phyloP scores from a whole-genome alignment of 352 stramenopile species.

The Phytopythium litorale region DNA sequence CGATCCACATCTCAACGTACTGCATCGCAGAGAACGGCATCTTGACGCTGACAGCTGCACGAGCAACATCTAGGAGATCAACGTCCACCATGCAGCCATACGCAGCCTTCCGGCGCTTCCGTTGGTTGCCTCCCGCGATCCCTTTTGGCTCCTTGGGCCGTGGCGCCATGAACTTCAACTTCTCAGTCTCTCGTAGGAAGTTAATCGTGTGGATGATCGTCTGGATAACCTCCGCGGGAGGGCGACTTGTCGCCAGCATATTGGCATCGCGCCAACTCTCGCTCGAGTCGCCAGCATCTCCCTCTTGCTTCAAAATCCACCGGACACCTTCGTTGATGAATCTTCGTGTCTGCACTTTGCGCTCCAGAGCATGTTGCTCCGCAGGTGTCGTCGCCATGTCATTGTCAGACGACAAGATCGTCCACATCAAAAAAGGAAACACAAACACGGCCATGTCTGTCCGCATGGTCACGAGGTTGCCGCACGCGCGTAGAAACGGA shows the following conservation, averaged over 20 bases:
- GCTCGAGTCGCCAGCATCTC: not conserved
- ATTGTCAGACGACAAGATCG: slow-evolving; percentile 13
- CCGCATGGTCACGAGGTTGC: slow-evolving; percentile 29
- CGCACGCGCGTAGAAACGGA: slow-evolving; percentile 47
- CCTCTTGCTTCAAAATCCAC: slow-evolving; percentile 23
- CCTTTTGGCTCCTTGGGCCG: slow-evolving; percentile 1
- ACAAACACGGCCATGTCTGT: slow-evolving; percentile 69
- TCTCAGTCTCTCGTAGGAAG: slow-evolving; percentile 77
- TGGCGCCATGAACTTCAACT: slow-evolving; percentile 61
- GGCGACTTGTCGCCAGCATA: not conserved
- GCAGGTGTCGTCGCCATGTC: not conserved
- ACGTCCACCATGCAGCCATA: slow-evolving; percentile 66
- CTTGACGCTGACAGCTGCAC: slow-evolving; percentile 59
- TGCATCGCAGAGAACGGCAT: slow-evolving; percentile 89
- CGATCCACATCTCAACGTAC: slow-evolving; percentile 87
- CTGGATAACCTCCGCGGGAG: slow-evolving; percentile 48
- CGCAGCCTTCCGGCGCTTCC: slow-evolving; percentile 8
- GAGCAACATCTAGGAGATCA: slow-evolving; percentile 59
- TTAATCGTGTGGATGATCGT: slow-evolving; percentile 76
- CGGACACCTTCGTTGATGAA: slow-evolving; percentile 23
- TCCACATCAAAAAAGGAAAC: slow-evolving; percentile 67
- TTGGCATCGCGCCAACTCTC: not conserved
- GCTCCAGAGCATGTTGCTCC: not conserved
- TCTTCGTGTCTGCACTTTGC: not conserved
- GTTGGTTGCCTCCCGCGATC: not conserved